These are phyloP conservation scores for Coemansia sp. DNA, from an alignment of 192 early-diverging fungal genomes.

Conservation along the genomic window DNA sequence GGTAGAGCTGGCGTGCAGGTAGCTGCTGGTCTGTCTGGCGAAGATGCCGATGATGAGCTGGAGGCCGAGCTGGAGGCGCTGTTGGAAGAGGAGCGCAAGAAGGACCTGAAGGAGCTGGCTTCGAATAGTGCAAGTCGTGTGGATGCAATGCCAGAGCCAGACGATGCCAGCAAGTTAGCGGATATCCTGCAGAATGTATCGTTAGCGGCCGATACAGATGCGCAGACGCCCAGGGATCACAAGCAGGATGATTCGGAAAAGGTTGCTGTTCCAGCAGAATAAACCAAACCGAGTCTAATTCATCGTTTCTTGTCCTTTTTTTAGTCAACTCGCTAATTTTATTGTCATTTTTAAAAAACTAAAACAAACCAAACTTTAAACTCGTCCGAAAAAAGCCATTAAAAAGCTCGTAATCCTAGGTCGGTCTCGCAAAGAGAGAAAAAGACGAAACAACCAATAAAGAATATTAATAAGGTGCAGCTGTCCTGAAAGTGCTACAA, in stretches of 20 bases:
- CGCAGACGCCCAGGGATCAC: too few relatives aligned
- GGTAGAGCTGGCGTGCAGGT: background rate
- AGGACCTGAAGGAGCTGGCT: background rate
- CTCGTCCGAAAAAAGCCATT: too few relatives aligned
- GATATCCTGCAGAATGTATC: conserved; percentile 8
- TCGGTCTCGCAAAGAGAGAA: too few relatives aligned
- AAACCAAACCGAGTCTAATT: background rate
- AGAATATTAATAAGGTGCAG: too few relatives aligned
- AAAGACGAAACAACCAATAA: too few relatives aligned
- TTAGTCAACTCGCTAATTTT: background rate
- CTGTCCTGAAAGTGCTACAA: too few relatives aligned
- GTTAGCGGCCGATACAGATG: background rate
- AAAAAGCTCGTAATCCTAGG: too few relatives aligned
- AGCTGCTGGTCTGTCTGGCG: background rate
- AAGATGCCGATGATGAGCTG: conserved; percentile 18
- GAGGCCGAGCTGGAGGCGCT: conserved; percentile 45
- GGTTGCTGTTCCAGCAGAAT: conserved; percentile 7
- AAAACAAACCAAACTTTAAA: too few relatives aligned
- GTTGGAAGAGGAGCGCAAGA: conserved; percentile 12
- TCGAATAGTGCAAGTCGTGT: background rate
- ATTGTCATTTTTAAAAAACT: too few relatives aligned
- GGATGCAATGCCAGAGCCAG: background rate
- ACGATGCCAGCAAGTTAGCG: conserved; percentile 10
- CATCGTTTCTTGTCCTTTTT: background rate
- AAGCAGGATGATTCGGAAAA: background rate